Base-by-base conservation (phyloP, 306 rosid species). In the Castanea sativa region DNA sequence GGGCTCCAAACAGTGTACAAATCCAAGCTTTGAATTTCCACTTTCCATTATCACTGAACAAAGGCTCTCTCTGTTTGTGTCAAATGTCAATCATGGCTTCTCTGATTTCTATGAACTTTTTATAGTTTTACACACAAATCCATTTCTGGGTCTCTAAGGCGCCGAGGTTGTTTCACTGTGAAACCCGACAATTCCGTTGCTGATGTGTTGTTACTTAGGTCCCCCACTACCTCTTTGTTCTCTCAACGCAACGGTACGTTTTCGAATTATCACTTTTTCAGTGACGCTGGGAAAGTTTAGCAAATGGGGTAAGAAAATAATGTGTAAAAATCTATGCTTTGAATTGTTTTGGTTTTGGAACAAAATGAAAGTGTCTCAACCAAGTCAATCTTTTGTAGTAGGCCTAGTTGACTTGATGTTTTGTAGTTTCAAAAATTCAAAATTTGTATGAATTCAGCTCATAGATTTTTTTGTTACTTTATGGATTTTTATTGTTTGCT, bases 171-270 rank as follows among this genome's bases (percentile, higher is more conserved):
- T 49, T 49, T 49, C 53, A 49, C 53, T 45, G n/a, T 67, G 38
- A 27, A 63, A 63, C 41, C 41, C 69, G 38, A 67, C 52, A 33
- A 35, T 19, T 67, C n/a, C 38, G 51, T 33, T 67, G 51, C 51
- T 8, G 51, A 67, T 33, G 45, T 14, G 71, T 32, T 67, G 49
- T 49, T 23, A 23, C 38, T 67, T 19, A 8, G 27, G 52, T 6
- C 16, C 52, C 20, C 7, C 10, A 33, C 25, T 4, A 33, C 25
- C 6, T 12, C 5, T 59, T 67, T 67, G 16, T 67, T 67, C 51
- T 67, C 72, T n/a, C 52, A 19, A 18, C 51, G 81, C 52, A 19
- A 18, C 51, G 81, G 86, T 85, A 76, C 41, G 85, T 58, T 84
- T 73, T 32, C 69, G 55, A 53, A 81, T 68, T 69, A 57, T 74